A percentile compares a stretch with the other conserved stretches of the same genome.
phyloP scores from a whole-genome alignment of 148 eudicot species.

The Fagopyrum homotropicum region DNA sequence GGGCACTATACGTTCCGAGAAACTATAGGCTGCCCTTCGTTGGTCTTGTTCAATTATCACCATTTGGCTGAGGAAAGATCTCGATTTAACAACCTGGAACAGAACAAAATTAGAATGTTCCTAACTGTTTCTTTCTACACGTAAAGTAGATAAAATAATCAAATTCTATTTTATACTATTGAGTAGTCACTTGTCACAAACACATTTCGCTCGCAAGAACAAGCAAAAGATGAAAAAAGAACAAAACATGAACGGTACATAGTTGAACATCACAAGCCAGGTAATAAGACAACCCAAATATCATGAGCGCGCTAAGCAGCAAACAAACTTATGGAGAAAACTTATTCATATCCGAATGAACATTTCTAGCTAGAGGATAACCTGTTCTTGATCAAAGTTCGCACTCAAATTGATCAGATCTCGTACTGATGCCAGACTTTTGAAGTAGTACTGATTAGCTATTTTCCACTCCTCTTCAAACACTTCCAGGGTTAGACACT shows the following conservation, averaged over 20 bases:
- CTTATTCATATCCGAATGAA: background rate
- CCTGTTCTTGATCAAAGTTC: conserved; percentile 71
- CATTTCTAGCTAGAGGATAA: conserved; percentile 13
- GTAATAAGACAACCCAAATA: background rate
- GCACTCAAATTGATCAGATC: conserved; percentile 54
- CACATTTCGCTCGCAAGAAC: background rate
- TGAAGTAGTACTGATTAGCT: conserved; percentile 72
- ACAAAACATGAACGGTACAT: background rate
- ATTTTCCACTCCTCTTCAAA: conserved; percentile 46
- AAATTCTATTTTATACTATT: background rate
- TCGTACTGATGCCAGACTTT: conserved; percentile 66
- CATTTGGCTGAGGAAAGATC: conserved; percentile 77
- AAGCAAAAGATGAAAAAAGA: background rate
- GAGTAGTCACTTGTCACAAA: background rate
- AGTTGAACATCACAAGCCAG: background rate
- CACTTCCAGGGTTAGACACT: conserved; percentile 21
- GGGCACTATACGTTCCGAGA: conserved; percentile 29
- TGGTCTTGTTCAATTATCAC: conserved; percentile 75
- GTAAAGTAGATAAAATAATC: background rate
- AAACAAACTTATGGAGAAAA: background rate
- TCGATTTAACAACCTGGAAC: conserved; percentile 61
- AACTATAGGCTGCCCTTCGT: conserved; percentile 61
- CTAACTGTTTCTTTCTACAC: background rate
- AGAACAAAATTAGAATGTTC: conserved; percentile 3
- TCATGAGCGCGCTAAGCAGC: background rate